These are phyloP conservation scores for Epichloe aotearoae DNA, from an alignment of 2,329 filamentous ascomycete genomes.

Conservation along the genomic window DNA sequence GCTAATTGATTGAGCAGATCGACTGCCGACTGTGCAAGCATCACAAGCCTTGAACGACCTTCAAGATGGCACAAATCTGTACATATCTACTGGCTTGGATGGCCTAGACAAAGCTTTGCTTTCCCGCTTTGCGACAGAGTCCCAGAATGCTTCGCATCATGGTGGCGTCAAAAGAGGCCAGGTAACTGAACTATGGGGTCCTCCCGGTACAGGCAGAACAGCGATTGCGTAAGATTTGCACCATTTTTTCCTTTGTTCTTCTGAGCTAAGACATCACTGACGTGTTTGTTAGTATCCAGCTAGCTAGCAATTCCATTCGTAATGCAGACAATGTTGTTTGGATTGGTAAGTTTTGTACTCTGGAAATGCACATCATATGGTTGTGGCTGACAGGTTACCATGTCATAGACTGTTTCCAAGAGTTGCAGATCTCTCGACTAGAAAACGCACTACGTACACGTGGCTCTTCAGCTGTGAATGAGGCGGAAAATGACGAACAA, in stretches of 20 bases:
- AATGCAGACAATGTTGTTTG: slow-evolving; percentile 56
- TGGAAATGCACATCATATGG: not conserved
- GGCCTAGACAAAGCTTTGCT: slow-evolving; percentile 36
- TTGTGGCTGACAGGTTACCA: not conserved
- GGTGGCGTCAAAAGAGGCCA: slow-evolving; percentile 62
- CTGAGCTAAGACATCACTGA: not conserved
- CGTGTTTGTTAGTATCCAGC: slow-evolving; percentile 40
- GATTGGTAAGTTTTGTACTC: slow-evolving; percentile 51
- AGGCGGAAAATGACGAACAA: slow-evolving; percentile 7
- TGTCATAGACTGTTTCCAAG: slow-evolving; percentile 34
- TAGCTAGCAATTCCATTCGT: slow-evolving; percentile 49
- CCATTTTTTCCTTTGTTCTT: not conserved
- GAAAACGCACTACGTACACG: slow-evolving; percentile 12
- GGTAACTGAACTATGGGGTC: slow-evolving; percentile 78
- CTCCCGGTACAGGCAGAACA: slow-evolving; percentile 76
- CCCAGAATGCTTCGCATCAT: slow-evolving; percentile 7
- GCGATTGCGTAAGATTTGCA: slow-evolving; percentile 51
- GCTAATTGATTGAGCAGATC: slow-evolving; percentile 35
- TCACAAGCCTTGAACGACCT: slow-evolving; percentile 56
- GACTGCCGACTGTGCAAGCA: slow-evolving; percentile 64
- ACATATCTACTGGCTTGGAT: slow-evolving; percentile 42
- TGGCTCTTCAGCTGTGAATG: slow-evolving; percentile 5
- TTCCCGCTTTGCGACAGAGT: slow-evolving; percentile 5
- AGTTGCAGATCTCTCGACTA: slow-evolving; percentile 18
- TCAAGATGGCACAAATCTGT: slow-evolving; percentile 33